These are phyloP conservation scores for Bryoerythrophyllum caledonicum DNA, from an alignment of 225 moss, liverwort and hornwort species.

Conservation along the genomic window DNA sequence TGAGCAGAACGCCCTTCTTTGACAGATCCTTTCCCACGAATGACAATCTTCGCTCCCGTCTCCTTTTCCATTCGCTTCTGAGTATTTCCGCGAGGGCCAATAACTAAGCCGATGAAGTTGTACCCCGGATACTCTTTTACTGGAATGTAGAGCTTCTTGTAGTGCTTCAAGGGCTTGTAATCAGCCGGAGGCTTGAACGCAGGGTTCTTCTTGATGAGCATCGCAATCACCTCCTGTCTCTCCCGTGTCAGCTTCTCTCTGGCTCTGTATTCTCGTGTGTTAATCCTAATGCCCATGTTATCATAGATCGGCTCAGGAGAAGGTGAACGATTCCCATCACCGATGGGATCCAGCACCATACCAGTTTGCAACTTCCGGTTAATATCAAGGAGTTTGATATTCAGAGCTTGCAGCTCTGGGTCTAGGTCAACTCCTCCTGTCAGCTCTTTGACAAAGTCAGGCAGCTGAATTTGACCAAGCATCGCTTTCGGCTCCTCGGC, in stretches of 20 bases:
- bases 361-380: slow-evolving; percentile 97
- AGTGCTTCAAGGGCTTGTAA: slow-evolving; percentile 95
- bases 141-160: slow-evolving; percentile 95
- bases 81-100: slow-evolving; percentile 96
- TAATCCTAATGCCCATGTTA: slow-evolving; percentile 98
- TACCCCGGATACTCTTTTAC: slow-evolving; percentile 99
- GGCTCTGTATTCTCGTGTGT: slow-evolving; percentile 93
- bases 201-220: slow-evolving; percentile 99
- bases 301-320: slow-evolving; percentile 98
- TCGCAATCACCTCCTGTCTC: slow-evolving; percentile 96
- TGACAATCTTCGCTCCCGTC: slow-evolving; percentile 98
- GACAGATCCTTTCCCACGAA: slow-evolving; percentile 94
- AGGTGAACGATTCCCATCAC: slow-evolving; percentile 90
- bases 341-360: slow-evolving; percentile 80
- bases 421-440: slow-evolving; percentile 97
- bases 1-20: slow-evolving; percentile 98
- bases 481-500: slow-evolving; percentile 88
- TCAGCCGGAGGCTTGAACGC: slow-evolving; percentile 99
- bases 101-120: slow-evolving; percentile 96
- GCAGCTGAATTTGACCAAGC: slow-evolving; percentile 96
- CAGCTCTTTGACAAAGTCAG: slow-evolving; percentile 95
- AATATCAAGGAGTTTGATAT: slow-evolving; percentile 95
- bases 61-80: slow-evolving; percentile 99
- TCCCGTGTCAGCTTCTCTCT: slow-evolving; percentile 97
- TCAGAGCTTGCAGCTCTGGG: slow-evolving; percentile 96